These are phyloP conservation scores for Gnomoniopsis sp. DNA, from an alignment of 2,329 filamentous ascomycete species.

Conservation along the genomic window DNA sequence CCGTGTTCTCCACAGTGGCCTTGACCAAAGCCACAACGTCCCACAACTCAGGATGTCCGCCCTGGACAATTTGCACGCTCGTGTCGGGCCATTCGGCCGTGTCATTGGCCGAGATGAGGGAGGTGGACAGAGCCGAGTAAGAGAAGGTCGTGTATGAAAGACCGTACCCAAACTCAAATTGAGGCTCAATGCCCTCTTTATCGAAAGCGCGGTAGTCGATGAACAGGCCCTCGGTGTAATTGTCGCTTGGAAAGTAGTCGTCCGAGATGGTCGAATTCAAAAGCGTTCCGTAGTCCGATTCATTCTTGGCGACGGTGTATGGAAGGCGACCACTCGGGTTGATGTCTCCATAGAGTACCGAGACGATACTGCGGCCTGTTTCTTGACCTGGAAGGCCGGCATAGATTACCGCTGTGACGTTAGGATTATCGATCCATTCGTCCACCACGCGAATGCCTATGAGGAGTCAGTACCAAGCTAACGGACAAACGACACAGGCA, in stretches of 20 bases:
- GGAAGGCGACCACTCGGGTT: slow-evolving; percentile 57
- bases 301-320: slow-evolving; percentile 57
- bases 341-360: slow-evolving; percentile 54
- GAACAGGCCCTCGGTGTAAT: slow-evolving; percentile 50
- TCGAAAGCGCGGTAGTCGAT: slow-evolving; percentile 56
- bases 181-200: slow-evolving; percentile 41
- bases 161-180: slow-evolving; percentile 56
- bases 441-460: slow-evolving; percentile 51
- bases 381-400: slow-evolving; percentile 64
- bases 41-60: slow-evolving; percentile 46
- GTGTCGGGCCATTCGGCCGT: slow-evolving; percentile 40
- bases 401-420: slow-evolving; percentile 62
- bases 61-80: slow-evolving; percentile 35
- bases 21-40: slow-evolving; percentile 38
- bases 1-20: slow-evolving; percentile 40
- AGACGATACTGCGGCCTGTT: slow-evolving; percentile 51
- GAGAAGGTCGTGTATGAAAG: slow-evolving; percentile 54
- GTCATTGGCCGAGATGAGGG: slow-evolving; percentile 38
- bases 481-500: too few relatives aligned
- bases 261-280: slow-evolving; percentile 39
- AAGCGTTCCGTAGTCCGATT: slow-evolving; percentile 44
- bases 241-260: slow-evolving; percentile 48
- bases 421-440: slow-evolving; percentile 58
- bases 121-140: slow-evolving; percentile 37
- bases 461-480: not conserved